Base-by-base conservation (phyloP, 345 rosid genomes). In the Gossypium thurberi region DNA sequence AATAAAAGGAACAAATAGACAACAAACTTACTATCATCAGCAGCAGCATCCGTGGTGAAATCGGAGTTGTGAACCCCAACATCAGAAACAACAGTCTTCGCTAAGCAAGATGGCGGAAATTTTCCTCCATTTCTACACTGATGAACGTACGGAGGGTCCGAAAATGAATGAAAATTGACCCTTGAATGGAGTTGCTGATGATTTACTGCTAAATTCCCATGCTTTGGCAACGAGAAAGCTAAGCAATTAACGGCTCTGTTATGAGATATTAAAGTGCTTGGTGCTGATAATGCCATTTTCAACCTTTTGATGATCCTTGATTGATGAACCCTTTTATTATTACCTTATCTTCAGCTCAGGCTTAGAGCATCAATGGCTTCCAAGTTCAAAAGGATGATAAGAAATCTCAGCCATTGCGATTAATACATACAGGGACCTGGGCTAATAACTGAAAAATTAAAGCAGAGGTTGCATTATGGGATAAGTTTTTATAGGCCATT, bases 231-330 rank as follows among this genome's bases (percentile, higher is more conserved):
- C 42, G 75, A 80, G 48, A 42, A 78, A 71, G 47, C 59, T 2
- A 66, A 62, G 14, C 72, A 53, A 62, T 44, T 77, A 13, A 76
- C 51, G 65, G 74, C 53, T 74, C 80, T 71, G 79, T 73, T 78
- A 12, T 67, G 82, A 4, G 76, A 60, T 37, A 77, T 79, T 20
- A 74, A 33, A 51, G 71, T 65, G 74, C 78, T 80, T 50, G 82
- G 77, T 60, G 81, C 75, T 57, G 86, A 68, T 18, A 80, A 61
- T 4, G 85, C 86, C 78, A 86, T 76, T 51, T 42, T 26, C 44
- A 28, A 68, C 10, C 2, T 43, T 48, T 17, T 48, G 58, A 48
- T 23, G 55, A 21, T 14, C 4, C 11, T 58, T 23, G 33, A 21
- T 21, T 7, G 47, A 0, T 12, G 61, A 10, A 4, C 25, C 15